These are phyloP conservation scores for Talaromyces sp. DNA, from an alignment of 2,329 filamentous ascomycete species.

Conservation along the genomic window DNA sequence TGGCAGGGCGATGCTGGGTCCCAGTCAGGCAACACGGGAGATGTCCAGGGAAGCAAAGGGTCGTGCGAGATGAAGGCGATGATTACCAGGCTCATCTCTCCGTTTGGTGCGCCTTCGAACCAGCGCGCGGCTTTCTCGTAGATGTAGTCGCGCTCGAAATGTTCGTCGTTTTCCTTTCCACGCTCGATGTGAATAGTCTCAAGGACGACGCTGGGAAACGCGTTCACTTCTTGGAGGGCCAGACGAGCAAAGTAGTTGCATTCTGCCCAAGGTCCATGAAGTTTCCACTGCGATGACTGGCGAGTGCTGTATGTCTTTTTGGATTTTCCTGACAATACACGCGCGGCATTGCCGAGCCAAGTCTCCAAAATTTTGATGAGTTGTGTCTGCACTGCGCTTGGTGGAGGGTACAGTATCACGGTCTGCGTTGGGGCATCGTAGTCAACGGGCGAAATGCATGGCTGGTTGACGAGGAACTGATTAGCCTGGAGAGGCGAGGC, in stretches of 20 bases:
- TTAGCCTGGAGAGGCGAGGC: background rate
- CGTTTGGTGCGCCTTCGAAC: constrained; percentile 1
- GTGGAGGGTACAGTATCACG: background rate
- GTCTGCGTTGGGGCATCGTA: background rate
- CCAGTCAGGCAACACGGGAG: background rate
- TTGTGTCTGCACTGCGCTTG: background rate
- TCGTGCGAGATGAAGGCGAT: background rate
- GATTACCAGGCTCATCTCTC: background rate
- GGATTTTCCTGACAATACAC: background rate
- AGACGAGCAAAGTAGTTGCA: constrained; percentile 11
- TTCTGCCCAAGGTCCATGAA: background rate
- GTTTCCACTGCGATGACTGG: background rate
- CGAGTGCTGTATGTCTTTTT: background rate
- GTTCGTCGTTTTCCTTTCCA: background rate
- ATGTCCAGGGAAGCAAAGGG: background rate
- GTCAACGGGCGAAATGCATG: background rate
- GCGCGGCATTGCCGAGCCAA: background rate
- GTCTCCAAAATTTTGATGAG: background rate
- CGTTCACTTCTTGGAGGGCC: background rate
- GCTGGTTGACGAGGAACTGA: background rate
- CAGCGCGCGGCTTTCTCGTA: constrained; percentile 4
- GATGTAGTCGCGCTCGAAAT: constrained; percentile 9
- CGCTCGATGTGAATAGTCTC: background rate
- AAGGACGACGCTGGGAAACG: background rate
- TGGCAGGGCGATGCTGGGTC: background rate